These are phyloP conservation scores for Candida caryicola DNA, from an alignment of 805 yeast species.

Conservation along the genomic window DNA sequence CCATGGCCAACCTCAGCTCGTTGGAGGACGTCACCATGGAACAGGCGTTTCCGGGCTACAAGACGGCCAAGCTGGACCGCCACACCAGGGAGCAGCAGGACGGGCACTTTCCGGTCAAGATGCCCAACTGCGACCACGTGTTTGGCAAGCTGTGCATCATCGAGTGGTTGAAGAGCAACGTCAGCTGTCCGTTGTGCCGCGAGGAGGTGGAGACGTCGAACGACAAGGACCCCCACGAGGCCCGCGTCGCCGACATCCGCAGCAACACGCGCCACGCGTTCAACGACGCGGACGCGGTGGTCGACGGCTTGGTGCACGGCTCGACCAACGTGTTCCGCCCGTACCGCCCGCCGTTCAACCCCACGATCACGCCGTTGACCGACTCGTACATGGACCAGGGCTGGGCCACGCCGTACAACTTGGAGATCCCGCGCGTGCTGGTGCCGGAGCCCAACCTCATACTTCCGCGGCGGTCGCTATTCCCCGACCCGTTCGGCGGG, in stretches of 20 bases:
- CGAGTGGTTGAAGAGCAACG: slow-evolving; percentile 40
- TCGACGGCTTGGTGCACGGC: slow-evolving; percentile 24
- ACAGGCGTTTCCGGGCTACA: slow-evolving; percentile 29
- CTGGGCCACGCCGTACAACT: slow-evolving; percentile 28
- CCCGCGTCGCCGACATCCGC: slow-evolving; percentile 13
- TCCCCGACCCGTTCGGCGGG: slow-evolving; percentile 9
- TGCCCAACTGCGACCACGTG: slow-evolving; percentile 42
- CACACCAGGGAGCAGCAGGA: slow-evolving; percentile 8
- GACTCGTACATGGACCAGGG: slow-evolving; percentile 35
- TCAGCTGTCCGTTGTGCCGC: slow-evolving; percentile 43
- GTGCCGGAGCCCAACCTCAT: slow-evolving; percentile 25
- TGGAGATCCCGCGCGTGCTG: slow-evolving; percentile 9
- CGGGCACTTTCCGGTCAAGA: slow-evolving; percentile 34
- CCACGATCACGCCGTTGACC: slow-evolving; percentile 37
- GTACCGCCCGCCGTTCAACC: slow-evolving; percentile 32
- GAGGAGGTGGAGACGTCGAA: slow-evolving; percentile 30
- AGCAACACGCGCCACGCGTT: slow-evolving; percentile 14
- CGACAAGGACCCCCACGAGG: slow-evolving; percentile 16
- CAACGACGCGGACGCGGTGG: slow-evolving; percentile 16
- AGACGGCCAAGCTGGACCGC: slow-evolving; percentile 11
- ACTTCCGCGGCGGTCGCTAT: slow-evolving; percentile 30
- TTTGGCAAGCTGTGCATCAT: slow-evolving; percentile 41
- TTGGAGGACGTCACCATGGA: slow-evolving; percentile 17
- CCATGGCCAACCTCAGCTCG: slow-evolving; percentile 22
- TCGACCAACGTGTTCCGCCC: slow-evolving; percentile 41